A percentile compares a stretch with the other conserved stretches of the same genome.
Conservation (phyloP, 2,329 filamentous ascomycete species). For the Sarocladiaceae sp. region DNA sequence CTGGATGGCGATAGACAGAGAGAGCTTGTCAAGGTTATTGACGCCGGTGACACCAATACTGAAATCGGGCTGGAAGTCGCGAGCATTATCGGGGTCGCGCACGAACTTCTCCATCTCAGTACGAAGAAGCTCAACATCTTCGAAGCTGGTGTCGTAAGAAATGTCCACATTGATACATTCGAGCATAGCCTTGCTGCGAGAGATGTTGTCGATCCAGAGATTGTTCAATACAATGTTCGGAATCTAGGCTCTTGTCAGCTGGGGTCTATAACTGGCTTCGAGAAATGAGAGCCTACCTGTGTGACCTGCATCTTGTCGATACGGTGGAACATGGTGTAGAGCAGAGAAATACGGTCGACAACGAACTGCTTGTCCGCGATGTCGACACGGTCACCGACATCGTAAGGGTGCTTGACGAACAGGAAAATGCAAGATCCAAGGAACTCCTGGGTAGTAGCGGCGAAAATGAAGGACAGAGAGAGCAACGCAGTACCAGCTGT, state of each 20-base stretch:
- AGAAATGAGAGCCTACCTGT: conserved; percentile 32
- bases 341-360: conserved; percentile 89
- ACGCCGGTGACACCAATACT: conserved; percentile 74
- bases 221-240: conserved; percentile 91
- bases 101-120: conserved; percentile 84
- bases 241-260: conserved; percentile 46
- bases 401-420: conserved; percentile 97
- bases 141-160: conserved; percentile 81
- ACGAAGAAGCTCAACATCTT: conserved; percentile 82
- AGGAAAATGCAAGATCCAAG: conserved; percentile 98
- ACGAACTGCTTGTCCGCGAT: conserved; percentile 66
- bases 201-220: conserved; percentile 93
- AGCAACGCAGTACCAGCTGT: conserved; percentile 89
- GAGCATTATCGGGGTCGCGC: conserved; percentile 73
- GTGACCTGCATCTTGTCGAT: conserved; percentile 76
- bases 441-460: conserved; percentile 87
- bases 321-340: conserved; percentile 88
- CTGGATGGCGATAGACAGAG: conserved; percentile 76
- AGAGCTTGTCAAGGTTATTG: conserved; percentile 81
- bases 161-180: conserved; percentile 78
- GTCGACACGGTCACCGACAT: conserved; percentile 92
- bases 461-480: conserved; percentile 95
- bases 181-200: conserved; percentile 86
- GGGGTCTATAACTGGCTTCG: background rate
- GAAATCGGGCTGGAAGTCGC: conserved; percentile 87